Evolutionary conservation across 345 rosid genomes (phyloP).

Genomic region (Linum trigynum): DNA sequence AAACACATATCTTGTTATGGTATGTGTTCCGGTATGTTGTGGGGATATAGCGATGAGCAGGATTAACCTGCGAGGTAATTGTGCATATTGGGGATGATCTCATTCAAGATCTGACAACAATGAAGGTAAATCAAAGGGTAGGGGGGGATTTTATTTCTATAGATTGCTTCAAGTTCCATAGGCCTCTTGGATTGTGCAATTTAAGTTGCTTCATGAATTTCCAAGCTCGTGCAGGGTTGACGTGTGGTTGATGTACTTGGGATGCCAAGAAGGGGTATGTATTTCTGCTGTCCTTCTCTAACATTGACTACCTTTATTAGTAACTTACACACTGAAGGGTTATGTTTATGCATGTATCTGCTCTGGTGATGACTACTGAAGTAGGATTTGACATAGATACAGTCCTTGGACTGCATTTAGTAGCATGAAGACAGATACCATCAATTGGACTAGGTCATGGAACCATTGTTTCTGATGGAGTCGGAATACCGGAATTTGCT

Average conservation of each 20-base stretch:
- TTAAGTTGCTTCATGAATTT: conserved; percentile 15
- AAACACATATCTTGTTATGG: conserved; percentile 16
- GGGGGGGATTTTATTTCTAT: conserved; percentile 10
- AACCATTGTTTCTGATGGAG: too few relatives aligned
- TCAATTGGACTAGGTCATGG: too few relatives aligned
- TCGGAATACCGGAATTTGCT: too few relatives aligned
- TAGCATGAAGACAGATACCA: too few relatives aligned
- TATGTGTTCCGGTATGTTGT: conserved; percentile 23
- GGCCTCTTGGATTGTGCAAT: conserved; percentile 3
- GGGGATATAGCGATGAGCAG: conserved; percentile 11
- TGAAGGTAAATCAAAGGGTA: conserved; percentile 16
- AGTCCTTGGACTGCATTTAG: too few relatives aligned
- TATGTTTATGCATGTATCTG: too few relatives aligned
- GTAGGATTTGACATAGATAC: too few relatives aligned
- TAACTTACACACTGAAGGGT: too few relatives aligned
- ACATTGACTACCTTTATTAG: too few relatives aligned
- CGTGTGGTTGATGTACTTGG: not conserved
- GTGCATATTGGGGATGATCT: conserved; percentile 7
- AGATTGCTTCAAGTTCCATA: conserved; percentile 7
- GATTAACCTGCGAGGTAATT: conserved; percentile 18
- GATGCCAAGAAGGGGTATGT: not conserved
- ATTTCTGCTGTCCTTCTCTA: not conserved
- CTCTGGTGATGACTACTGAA: too few relatives aligned
- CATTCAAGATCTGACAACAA: conserved; percentile 2
- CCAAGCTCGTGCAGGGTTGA: not conserved